Evolutionary conservation across 805 yeast genomes (phyloP).

Genomic region (Yarrowia sp.): DNA sequence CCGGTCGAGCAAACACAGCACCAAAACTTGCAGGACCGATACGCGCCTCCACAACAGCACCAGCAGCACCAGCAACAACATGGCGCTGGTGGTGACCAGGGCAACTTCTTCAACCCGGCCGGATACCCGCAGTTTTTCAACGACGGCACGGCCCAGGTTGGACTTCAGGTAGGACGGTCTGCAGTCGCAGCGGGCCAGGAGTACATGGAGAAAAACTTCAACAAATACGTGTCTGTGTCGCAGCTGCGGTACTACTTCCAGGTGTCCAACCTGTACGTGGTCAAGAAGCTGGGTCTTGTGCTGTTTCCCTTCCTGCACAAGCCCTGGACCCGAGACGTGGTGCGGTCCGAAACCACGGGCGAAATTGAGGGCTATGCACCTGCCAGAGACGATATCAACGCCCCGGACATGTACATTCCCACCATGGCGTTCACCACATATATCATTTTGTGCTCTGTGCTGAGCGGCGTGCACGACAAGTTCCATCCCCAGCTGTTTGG

Average conservation of each 20-base stretch:
- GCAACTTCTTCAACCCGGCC: constrained; percentile 31
- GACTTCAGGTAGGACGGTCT: constrained; percentile 80
- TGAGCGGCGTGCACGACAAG: constrained; percentile 80
- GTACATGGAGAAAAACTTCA: constrained; percentile 67
- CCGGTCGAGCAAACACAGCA: constrained; percentile 31
- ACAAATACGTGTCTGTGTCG: constrained; percentile 47
- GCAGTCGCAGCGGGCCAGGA: constrained; percentile 81
- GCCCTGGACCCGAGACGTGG: constrained; percentile 66
- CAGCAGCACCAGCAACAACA: constrained; percentile 31
- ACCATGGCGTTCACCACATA: constrained; percentile 89
- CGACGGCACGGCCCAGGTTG: constrained; percentile 79
- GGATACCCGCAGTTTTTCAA: constrained; percentile 48
- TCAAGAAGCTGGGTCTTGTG: constrained; percentile 66
- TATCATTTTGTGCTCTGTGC: constrained; percentile 74
- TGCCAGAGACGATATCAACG: constrained; percentile 83
- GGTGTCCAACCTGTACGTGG: constrained; percentile 84
- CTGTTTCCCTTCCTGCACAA: constrained; percentile 81
- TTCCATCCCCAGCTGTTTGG: constrained; percentile 94
- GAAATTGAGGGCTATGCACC: constrained; percentile 54
- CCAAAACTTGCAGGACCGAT: constrained; percentile 16
- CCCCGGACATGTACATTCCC: constrained; percentile 96
- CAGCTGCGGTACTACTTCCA: constrained; percentile 83
- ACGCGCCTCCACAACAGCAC: constrained; percentile 33
- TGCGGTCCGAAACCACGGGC: constrained; percentile 41
- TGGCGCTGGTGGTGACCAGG: constrained; percentile 34